Evolutionary conservation across 1,284 basidiomycete genomes (phyloP).

Genomic region (Moesziomyces globuligerus): DNA sequence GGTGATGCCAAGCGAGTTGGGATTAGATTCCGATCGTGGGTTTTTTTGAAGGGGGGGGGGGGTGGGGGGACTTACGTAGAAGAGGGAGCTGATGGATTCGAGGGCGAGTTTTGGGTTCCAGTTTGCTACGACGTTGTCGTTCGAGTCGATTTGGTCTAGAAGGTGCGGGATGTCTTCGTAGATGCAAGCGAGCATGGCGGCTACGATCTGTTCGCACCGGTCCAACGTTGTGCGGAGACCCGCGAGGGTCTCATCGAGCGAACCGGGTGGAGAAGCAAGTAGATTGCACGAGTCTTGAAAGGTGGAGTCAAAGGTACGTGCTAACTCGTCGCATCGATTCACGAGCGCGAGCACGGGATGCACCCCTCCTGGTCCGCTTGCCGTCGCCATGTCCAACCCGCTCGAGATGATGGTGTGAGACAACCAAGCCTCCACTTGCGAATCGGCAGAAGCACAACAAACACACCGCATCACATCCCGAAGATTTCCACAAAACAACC

Average conservation of each 20-base stretch:
- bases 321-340: conserved; percentile 35
- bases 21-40: too few relatives aligned
- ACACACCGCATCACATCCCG: too few relatives aligned
- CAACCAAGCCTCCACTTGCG: neutral
- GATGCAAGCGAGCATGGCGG: conserved; percentile 19
- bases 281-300: conserved; percentile 11
- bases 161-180: conserved; percentile 38
- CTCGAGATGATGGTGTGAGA: neutral
- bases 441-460: too few relatives aligned
- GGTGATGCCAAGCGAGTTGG: too few relatives aligned
- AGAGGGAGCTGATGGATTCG: conserved; percentile 50
- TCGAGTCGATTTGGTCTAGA: conserved; percentile 53
- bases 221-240: conserved; percentile 14
- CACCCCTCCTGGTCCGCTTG: neutral
- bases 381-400: neutral
- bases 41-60: neutral
- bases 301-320: conserved; percentile 20
- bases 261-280: neutral
- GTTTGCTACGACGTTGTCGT: conserved; percentile 6
- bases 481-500: too few relatives aligned
- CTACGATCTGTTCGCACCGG: conserved; percentile 21
- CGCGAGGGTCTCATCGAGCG: conserved; percentile 18
- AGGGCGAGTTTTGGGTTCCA: conserved; percentile 58
- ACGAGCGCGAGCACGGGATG: conserved; percentile 43
- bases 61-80: conserved; percentile 53